Percentiles rank a stretch among this genome's conserved stretches.
Conservation (phyloP, 2,329 filamentous ascomycete genomes). For the Teratosphaeria viscida region DNA sequence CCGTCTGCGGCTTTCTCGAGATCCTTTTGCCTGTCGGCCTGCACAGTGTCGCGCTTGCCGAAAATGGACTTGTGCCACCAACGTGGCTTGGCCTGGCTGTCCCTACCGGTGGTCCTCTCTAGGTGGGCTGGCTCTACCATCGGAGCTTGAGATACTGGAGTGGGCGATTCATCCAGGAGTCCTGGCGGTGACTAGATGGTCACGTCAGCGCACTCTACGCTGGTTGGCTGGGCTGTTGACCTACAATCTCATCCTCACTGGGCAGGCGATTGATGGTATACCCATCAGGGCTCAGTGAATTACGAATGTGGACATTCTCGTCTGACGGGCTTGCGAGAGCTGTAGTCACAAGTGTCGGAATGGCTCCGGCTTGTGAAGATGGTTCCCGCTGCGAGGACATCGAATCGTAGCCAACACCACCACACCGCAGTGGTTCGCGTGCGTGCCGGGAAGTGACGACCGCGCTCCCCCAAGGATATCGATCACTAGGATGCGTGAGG, state of each 20-base stretch:
- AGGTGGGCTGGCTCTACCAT: background rate
- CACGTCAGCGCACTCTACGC: background rate
- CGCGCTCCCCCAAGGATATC: too few relatives aligned
- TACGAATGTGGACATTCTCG: background rate
- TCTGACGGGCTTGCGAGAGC: background rate
- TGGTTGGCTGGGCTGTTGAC: background rate
- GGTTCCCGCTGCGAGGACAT: background rate
- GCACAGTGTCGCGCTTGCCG: background rate
- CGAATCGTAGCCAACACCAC: too few relatives aligned
- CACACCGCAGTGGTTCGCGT: too few relatives aligned
- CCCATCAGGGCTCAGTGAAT: background rate
- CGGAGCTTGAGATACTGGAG: background rate
- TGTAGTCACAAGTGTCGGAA: background rate
- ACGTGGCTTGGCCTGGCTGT: background rate
- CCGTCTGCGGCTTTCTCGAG: background rate
- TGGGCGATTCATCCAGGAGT: background rate
- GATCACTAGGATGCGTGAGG: too few relatives aligned
- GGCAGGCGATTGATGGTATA: background rate
- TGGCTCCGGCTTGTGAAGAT: background rate
- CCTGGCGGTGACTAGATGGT: background rate
- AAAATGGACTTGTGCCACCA: background rate
- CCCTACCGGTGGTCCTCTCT: background rate
- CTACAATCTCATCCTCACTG: background rate
- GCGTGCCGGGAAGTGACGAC: too few relatives aligned
- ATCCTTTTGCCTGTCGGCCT: background rate